Evolutionary conservation across 441 rosid genomes (phyloP).

Genomic region (Biscutella laevigata): DNA sequence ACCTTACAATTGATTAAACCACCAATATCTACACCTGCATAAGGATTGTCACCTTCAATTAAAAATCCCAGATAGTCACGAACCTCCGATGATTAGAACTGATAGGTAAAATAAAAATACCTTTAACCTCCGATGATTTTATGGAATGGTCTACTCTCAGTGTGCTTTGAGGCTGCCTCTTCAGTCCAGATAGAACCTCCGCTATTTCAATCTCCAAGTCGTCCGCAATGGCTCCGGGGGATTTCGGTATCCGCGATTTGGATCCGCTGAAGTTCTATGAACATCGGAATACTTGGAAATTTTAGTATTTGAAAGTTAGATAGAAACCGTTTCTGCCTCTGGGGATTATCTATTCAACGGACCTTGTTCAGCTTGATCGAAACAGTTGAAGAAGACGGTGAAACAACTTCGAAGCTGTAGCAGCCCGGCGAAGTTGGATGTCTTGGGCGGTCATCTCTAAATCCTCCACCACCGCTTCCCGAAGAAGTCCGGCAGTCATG

Average conservation of each 20-base stretch:
- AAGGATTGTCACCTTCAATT: slow-evolving; percentile 21
- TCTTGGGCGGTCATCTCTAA: slow-evolving; percentile 53
- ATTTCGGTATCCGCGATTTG: slow-evolving; percentile 32
- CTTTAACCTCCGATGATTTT: slow-evolving; percentile 26
- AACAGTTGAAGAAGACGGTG: slow-evolving; percentile 71
- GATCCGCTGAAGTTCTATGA: slow-evolving; percentile 35
- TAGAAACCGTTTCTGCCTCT: neutral
- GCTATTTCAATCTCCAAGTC: slow-evolving; percentile 64
- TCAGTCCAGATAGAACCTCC: slow-evolving; percentile 48
- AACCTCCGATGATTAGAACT: no score
- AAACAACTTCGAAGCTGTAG: slow-evolving; percentile 49
- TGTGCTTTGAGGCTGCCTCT: slow-evolving; percentile 36
- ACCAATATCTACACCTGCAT: neutral
- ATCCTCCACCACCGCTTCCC: slow-evolving; percentile 34
- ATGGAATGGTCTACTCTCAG: slow-evolving; percentile 23
- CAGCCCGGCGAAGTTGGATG: slow-evolving; percentile 66
- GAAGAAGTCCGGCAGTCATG: slow-evolving; percentile 68
- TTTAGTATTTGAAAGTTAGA: neutral
- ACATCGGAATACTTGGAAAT: neutral
- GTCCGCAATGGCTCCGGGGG: slow-evolving; percentile 35
- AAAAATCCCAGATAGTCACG: neutral
- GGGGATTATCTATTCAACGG: neutral
- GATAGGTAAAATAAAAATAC: neutral
- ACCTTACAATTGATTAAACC: slow-evolving; percentile 10
- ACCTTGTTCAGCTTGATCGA: slow-evolving; percentile 75